These are phyloP conservation scores for Climacium dendroides DNA, from an alignment of 225 moss, liverwort and hornwort species.

Conservation along the genomic window DNA sequence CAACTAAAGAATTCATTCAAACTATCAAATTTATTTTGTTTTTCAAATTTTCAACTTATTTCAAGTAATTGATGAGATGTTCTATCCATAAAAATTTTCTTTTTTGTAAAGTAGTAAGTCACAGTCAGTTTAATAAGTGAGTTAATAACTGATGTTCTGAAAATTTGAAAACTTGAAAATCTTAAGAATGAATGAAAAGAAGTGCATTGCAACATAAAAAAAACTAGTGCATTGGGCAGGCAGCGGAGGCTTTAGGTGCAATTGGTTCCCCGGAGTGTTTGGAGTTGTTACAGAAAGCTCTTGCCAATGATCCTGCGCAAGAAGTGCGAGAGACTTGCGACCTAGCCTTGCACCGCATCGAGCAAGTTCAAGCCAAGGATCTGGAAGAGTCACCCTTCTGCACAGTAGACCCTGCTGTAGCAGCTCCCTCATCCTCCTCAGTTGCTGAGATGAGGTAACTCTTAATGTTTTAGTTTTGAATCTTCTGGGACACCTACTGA, in stretches of 20 bases:
- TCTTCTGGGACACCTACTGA: too few species aligned
- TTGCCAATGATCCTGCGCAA: constrained; percentile 41
- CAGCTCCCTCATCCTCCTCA: neutral
- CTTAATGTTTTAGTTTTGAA: neutral
- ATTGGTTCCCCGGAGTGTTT: constrained; percentile 57
- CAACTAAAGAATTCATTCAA: too few species aligned
- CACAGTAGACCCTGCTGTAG: neutral
- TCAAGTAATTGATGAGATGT: too few species aligned
- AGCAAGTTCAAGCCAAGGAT: neutral
- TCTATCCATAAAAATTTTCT: too few species aligned
- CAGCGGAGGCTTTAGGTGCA: constrained; percentile 78
- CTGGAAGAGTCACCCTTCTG: neutral
- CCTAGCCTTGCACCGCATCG: neutral
- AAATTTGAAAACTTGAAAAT: neutral
- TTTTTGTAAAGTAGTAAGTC: too few species aligned
- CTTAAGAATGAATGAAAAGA: neutral
- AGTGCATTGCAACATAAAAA: neutral
- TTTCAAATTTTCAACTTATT: too few species aligned
- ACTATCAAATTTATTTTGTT: too few species aligned
- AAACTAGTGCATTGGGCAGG: constrained; percentile 6
- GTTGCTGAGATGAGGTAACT: neutral
- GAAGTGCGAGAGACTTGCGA: neutral
- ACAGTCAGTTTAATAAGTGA: neutral
- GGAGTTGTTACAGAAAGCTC: constrained; percentile 35
- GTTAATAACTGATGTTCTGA: too few species aligned